These are phyloP conservation scores for Alternaria incomplexa DNA, from an alignment of 2,329 filamentous ascomycete species.

Conservation along the genomic window DNA sequence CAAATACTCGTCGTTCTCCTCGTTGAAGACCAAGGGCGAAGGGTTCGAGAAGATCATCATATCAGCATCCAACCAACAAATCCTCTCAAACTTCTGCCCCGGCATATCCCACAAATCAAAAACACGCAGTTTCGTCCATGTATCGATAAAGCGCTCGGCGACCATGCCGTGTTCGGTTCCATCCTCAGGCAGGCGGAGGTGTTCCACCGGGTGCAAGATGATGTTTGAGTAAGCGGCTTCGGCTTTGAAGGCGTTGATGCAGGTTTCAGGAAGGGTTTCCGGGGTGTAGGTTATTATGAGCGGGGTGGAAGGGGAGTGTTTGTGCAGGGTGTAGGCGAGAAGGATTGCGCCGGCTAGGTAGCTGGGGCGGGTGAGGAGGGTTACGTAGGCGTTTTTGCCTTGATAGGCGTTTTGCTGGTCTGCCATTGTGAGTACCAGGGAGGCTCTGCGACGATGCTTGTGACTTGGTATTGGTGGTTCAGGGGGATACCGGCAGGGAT, in stretches of 20 bases:
- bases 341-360: slow-evolving; percentile 61
- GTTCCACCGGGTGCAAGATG: slow-evolving; percentile 48
- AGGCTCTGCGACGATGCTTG: neutral
- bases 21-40: slow-evolving; percentile 49
- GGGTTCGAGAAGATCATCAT: slow-evolving; percentile 57
- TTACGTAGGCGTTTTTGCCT: slow-evolving; percentile 52
- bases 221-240: slow-evolving; percentile 53
- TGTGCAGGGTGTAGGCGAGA: slow-evolving; percentile 57
- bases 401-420: neutral
- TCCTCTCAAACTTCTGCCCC: slow-evolving; percentile 33
- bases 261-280: slow-evolving; percentile 47
- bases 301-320: slow-evolving; percentile 55
- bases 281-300: slow-evolving; percentile 59
- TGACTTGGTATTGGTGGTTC: neutral
- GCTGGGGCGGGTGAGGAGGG: slow-evolving; percentile 58
- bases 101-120: slow-evolving; percentile 51
- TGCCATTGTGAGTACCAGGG: slow-evolving; percentile 10
- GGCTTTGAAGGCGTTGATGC: slow-evolving; percentile 50
- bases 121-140: slow-evolving; percentile 63
- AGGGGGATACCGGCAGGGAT: neutral
- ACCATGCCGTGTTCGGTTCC: slow-evolving; percentile 49
- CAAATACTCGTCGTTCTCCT: slow-evolving; percentile 42
- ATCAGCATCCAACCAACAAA: slow-evolving; percentile 62
- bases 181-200: slow-evolving; percentile 48
- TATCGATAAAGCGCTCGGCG: slow-evolving; percentile 60